Evolutionary conservation across 1,284 basidiomycete species (phyloP).

Genomic region (Gastroboletus turbinatus): DNA sequence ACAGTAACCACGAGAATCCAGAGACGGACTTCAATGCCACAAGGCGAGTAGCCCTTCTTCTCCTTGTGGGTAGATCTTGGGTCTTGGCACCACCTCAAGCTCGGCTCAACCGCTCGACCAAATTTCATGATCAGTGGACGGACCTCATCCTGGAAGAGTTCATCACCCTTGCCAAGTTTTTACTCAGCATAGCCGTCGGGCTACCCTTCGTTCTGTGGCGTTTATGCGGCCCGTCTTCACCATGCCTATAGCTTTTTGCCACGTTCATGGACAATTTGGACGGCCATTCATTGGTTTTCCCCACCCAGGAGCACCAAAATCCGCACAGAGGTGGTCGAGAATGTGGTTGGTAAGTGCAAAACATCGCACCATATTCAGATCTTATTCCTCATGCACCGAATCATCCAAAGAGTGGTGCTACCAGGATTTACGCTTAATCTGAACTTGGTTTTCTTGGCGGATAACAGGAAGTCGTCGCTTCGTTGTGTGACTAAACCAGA

Average conservation of each 20-base stretch:
- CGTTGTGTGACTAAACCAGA: neutral
- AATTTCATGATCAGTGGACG: neutral
- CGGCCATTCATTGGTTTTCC: neutral
- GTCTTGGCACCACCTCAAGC: slow-evolving; percentile 9
- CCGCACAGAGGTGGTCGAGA: neutral
- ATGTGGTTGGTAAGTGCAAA: neutral
- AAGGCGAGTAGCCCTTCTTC: neutral
- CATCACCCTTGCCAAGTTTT: neutral
- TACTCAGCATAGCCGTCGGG: neutral
- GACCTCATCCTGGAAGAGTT: neutral
- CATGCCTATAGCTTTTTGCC: neutral
- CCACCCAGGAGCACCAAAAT: neutral
- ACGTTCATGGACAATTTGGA: neutral
- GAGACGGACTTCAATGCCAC: neutral
- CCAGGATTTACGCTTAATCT: neutral
- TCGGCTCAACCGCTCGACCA: neutral
- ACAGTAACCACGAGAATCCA: slow-evolving; percentile 3
- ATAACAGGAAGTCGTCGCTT: neutral
- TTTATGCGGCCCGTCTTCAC: slow-evolving; percentile 22
- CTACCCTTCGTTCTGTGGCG: slow-evolving; percentile 9
- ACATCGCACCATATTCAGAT: neutral
- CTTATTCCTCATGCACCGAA: neutral
- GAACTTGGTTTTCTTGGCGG: slow-evolving; percentile 13
- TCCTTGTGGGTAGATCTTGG: neutral
- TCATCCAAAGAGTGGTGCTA: neutral